phyloP scores from a whole-genome alignment of 208 protist species.

The Borovskyia barvae region DNA sequence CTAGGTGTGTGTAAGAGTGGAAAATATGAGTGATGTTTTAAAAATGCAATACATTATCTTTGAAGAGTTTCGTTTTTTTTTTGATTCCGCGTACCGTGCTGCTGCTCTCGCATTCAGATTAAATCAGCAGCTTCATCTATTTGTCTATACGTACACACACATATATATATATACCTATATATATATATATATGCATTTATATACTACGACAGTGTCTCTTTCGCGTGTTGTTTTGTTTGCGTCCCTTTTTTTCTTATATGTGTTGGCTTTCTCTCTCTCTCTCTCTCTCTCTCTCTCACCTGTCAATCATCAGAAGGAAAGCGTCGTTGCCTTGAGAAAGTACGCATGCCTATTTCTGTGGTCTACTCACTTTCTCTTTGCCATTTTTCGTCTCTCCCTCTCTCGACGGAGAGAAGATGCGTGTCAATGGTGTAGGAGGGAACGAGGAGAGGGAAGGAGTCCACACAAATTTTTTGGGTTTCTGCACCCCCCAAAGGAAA shows the following conservation, averaged over 20 bases:
- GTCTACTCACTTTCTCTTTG: constrained; percentile 3
- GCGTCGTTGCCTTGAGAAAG: constrained; percentile 4
- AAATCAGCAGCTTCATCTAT: neutral
- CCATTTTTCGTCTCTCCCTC: neutral
- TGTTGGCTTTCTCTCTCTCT: neutral
- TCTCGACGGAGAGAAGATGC: neutral
- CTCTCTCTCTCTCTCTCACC: neutral
- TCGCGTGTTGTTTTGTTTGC: neutral
- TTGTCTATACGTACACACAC: neutral
- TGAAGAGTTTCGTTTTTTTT: neutral
- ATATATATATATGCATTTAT: neutral
- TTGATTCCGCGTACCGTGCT: neutral
- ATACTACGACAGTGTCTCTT: neutral
- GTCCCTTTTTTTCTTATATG: constrained; percentile 9
- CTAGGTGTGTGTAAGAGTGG: too few species aligned
- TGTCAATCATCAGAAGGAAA: neutral
- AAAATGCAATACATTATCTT: too few species aligned
- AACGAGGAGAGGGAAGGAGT: too few species aligned
- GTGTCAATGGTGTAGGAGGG: too few species aligned
- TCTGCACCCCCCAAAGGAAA: too few species aligned
- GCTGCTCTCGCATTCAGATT: neutral
- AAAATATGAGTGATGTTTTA: too few species aligned
- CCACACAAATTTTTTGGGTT: too few species aligned
- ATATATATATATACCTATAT: neutral
- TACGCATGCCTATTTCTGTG: constrained; percentile 1